phyloP scores from a whole-genome alignment of 1,284 basidiomycete genomes.

The Sanghuangporus weigelae region DNA sequence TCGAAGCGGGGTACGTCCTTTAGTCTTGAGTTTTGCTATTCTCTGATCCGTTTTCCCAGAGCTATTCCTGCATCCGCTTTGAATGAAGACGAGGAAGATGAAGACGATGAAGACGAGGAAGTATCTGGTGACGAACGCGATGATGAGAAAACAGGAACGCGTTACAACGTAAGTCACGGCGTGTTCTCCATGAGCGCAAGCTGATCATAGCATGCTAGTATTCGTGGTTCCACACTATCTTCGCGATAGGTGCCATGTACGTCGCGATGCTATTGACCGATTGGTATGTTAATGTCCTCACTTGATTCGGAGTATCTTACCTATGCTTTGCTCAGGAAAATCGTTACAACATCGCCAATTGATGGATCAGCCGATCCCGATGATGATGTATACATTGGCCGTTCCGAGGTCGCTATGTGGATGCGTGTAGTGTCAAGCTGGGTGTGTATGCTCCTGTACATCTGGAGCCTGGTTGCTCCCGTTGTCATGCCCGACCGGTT shows the following conservation, averaged over 20 bases:
- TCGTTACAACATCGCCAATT: conserved; percentile 46
- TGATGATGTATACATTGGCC: conserved; percentile 89
- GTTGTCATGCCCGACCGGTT: conserved; percentile 84
- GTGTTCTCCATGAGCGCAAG: not conserved
- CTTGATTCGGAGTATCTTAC: conserved; percentile 6
- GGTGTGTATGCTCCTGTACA: conserved; percentile 87
- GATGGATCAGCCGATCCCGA: conserved; percentile 30
- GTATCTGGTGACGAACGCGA: conserved; percentile 72
- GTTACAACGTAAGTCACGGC: conserved; percentile 75
- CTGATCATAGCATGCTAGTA: conserved; percentile 50
- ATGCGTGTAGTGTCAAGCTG: conserved; percentile 96
- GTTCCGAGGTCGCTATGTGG: conserved; percentile 98
- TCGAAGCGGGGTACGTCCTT: conserved; percentile 78
- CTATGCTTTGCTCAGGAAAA: conserved; percentile 50
- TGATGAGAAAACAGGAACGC: conserved; percentile 94
- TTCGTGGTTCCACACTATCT: conserved; percentile 98
- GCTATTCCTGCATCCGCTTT: conserved; percentile 93
- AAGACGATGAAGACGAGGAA: conserved; percentile 67
- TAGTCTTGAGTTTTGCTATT: not conserved
- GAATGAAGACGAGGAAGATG: conserved; percentile 75
- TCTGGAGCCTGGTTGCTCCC: conserved; percentile 88
- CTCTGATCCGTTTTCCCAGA: conserved; percentile 31
- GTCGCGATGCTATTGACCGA: conserved; percentile 98
- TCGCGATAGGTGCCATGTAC: conserved; percentile 95
- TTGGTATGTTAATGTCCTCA: conserved; percentile 58